Percentiles rank a stretch among this genome's conserved stretches.
These are phyloP conservation scores for Themeda triandra DNA, from an alignment of 176 grass and related monocot species.

Conservation along the genomic window DNA sequence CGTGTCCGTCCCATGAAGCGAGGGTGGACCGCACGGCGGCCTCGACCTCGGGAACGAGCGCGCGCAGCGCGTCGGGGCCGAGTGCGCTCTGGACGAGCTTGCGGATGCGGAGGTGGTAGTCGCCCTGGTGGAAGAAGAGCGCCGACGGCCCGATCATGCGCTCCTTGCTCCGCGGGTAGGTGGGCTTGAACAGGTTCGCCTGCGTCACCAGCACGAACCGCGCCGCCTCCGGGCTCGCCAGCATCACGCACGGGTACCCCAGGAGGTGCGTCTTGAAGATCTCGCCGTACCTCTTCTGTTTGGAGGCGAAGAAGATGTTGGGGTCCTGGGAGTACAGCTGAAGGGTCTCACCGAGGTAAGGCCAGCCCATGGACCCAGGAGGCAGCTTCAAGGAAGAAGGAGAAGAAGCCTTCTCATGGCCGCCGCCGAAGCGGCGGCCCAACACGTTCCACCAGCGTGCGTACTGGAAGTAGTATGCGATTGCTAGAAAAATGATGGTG, in stretches of 20 bases:
- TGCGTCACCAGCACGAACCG: conserved; percentile 79
- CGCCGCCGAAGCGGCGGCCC: conserved; percentile 11
- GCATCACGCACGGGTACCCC: conserved; percentile 95
- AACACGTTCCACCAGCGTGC: conserved; percentile 1
- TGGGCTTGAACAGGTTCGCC: conserved; percentile 82
- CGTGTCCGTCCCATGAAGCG: conserved; percentile 43
- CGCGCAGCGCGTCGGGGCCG: conserved; percentile 59
- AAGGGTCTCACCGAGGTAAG: conserved; percentile 90
- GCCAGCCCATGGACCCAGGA: conserved; percentile 91
- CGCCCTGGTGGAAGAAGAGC: conserved; percentile 97
- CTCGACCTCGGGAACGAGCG: conserved; percentile 61
- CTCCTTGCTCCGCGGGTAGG: conserved; percentile 94
- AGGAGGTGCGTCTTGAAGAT: conserved; percentile 88
- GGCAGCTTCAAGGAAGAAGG: conserved; percentile 41
- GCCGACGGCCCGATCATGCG: conserved; percentile 83
- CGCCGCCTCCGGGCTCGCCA: conserved; percentile 95
- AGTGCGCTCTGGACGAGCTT: conserved; percentile 69
- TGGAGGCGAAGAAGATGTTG: conserved; percentile 75
- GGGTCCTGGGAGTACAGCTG: conserved; percentile 95
- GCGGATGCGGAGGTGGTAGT: conserved; percentile 78
- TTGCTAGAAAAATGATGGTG: conserved; percentile 27
- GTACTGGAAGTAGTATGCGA: conserved; percentile 14
- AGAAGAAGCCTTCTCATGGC: background rate
- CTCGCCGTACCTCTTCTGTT: conserved; percentile 83
- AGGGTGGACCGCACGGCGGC: conserved; percentile 42